phyloP scores from a whole-genome alignment of 805 yeast species.

The Maudiozyma pseudohumilis region DNA sequence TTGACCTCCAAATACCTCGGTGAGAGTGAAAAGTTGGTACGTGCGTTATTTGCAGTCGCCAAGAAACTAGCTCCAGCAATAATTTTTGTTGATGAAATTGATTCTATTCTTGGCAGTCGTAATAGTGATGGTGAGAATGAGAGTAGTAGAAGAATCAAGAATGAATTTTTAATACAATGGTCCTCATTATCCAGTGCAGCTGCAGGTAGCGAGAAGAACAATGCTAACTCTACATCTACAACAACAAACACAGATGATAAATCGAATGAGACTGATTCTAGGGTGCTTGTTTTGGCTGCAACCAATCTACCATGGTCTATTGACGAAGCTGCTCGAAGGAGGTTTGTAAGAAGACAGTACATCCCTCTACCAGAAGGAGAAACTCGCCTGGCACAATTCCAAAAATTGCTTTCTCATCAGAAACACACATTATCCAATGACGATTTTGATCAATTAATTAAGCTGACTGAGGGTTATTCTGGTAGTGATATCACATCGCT shows the following conservation, averaged over 20 bases:
- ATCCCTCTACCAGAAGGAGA: constrained; percentile 88
- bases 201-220: constrained; percentile 46
- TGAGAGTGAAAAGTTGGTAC: constrained; percentile 86
- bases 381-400: constrained; percentile 64
- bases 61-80: constrained; percentile 83
- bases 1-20: constrained; percentile 83
- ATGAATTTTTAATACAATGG: constrained; percentile 93
- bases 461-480: constrained; percentile 72
- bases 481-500: constrained; percentile 89
- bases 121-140: constrained; percentile 56
- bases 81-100: constrained; percentile 93
- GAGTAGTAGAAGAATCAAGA: constrained; percentile 80
- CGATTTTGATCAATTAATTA: constrained; percentile 52
- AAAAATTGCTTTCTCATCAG: constrained; percentile 58
- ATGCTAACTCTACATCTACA: constrained; percentile 11
- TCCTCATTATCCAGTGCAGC: constrained; percentile 83
- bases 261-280: constrained; percentile 30
- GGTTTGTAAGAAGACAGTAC: constrained; percentile 85
- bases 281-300: constrained; percentile 88
- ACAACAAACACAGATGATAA: not conserved
- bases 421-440: constrained; percentile 54
- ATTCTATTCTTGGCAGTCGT: constrained; percentile 75
- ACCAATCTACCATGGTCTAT: constrained; percentile 95
- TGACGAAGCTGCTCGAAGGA: constrained; percentile 92
- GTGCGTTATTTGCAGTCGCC: constrained; percentile 80